Base-by-base conservation (phyloP, 2,329 filamentous ascomycete genomes). In the Xylaria sp. region DNA sequence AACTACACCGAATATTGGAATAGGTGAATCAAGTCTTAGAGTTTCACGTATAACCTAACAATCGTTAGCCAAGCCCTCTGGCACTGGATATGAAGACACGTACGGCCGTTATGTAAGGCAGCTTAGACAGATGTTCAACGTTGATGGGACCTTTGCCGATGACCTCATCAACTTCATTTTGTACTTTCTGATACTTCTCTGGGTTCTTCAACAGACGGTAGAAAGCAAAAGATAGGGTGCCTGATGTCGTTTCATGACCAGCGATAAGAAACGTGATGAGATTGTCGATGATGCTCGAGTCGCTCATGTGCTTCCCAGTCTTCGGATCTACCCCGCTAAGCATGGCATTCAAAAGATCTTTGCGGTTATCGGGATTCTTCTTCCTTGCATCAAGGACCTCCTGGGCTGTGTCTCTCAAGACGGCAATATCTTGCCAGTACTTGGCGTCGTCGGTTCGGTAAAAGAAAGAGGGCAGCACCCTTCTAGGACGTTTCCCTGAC, bases 201-300 rank as follows among this genome's bases (percentile, higher is more conserved):
- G 90, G 91, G 73, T 90, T 84, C 76, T 89, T 90, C 41, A 92
- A 77, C 1, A 94, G 82, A 65, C 90, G 84, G 75, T 90, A 91
- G 59, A 92, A 87, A 0, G 86, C 80, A 75, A 92, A 93, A 0
- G 89, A 87, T 13, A 94, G 78, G 18, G 91, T 80, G 2, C 90
- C 91, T 1, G 89, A 88, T 0, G 91, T 91, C 0, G 92, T 94
- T 74, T 93, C 91, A 70, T 92, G 91, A 1, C 90, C 89, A 44
- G 90, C 90, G 73, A 91, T 89, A 10, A 93, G 79, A 72, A 93
- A 93, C 0, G 91, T 93, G 67, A 92, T 89, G 80, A 94, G 88
- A 72, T 94, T 92, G 76, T 91, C 85, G 18, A 88, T 85, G 70
- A 93, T 91, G 58, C 84, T 87, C 4, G 86, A 82, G 68, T 92